Percentiles rank a stretch among this genome's conserved stretches.
phyloP scores from a whole-genome alignment of 2,329 filamentous ascomycete species.

The Cryphonectria parasitica region DNA sequence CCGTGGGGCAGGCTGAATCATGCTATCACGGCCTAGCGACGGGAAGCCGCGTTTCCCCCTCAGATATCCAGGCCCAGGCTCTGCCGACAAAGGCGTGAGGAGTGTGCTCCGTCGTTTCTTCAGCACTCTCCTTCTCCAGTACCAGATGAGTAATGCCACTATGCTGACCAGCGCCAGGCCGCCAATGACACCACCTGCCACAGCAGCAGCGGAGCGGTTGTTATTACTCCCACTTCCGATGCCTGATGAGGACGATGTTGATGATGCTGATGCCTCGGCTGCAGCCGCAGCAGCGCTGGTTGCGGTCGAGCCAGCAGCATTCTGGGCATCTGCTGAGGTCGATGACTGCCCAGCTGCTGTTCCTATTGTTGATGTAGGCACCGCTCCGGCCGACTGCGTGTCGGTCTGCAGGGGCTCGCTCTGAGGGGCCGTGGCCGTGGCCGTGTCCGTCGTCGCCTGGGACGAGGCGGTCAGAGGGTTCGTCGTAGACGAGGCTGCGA shows the following conservation, averaged over 20 bases:
- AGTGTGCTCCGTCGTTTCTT: conserved; percentile 52
- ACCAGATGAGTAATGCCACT: conserved; percentile 54
- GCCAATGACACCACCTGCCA: conserved; percentile 57
- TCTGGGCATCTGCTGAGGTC: conserved; percentile 14
- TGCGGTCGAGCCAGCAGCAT: conserved; percentile 30
- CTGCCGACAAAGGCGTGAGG: conserved; percentile 51
- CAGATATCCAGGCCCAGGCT: conserved; percentile 29
- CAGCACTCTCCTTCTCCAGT: conserved; percentile 49
- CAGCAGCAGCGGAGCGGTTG: conserved; percentile 44
- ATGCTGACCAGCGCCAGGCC: conserved; percentile 51
- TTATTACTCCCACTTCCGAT: conserved; percentile 32
- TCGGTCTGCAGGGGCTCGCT: conserved; percentile 18
- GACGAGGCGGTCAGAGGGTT: conserved; percentile 29
- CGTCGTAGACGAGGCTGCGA: conserved; percentile 33
- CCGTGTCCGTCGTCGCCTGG: conserved; percentile 9
- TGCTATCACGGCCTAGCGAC: conserved; percentile 48
- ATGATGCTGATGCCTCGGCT: not conserved
- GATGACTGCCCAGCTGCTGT: conserved; percentile 27
- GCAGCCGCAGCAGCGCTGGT: conserved; percentile 31
- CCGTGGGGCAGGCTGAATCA: conserved; percentile 52
- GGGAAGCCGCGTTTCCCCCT: conserved; percentile 42
- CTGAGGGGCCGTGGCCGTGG: conserved; percentile 26
- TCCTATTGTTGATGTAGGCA: conserved; percentile 28
- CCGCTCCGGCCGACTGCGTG: conserved; percentile 16
- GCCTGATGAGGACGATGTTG: not conserved